Base-by-base conservation (phyloP, 306 rosid genomes). In the Cicer bijugum region DNA sequence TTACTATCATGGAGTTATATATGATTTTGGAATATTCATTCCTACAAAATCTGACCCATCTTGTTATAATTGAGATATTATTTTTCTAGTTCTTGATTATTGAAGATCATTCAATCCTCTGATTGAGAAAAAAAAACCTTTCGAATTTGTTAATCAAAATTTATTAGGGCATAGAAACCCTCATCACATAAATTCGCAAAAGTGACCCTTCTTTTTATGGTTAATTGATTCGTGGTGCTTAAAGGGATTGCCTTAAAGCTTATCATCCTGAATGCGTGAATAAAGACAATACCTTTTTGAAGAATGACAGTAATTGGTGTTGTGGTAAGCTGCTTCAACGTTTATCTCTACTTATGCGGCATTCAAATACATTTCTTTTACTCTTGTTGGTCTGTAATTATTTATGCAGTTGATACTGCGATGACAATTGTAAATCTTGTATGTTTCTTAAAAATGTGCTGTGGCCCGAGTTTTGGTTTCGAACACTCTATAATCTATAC, bases 181-280 rank as follows among this genome's bases (percentile, higher is more conserved):
- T 16, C 17, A 16, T 16, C 17, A 16, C 17, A 16, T 16, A 23
- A 55, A 12, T 63, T 72, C 44, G 28, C 16, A 69, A 28, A n/a
- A 51, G 1, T 60, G 58, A 55, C 57, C 64, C 77, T 78, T 69
- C 33, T 71, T 71, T 55, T 60, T 20, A 60, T 67, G 4, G 15
- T 62, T 71, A 43, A 69, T 67, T 59, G 12, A 67, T 39, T 53
- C 38, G 8, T 84, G 82, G 73, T 84, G 71, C 46, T 83, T 81
- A 46, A 85, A 89, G 0, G 97, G 88, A 69, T 53, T 91, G 97
- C 74, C 88, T 80, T 37, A 91, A 91, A 83, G 82, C 89, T 19
- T 91, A 89, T 75, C 95, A 89, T 56, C 70, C 89, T 59, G 65
- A 7, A 1, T 91, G 97, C 57, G 84, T 80, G 61, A 85, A 37